Base-by-base conservation (phyloP, 169 alveolate genomes). In the Eimeria sp. region DNA sequence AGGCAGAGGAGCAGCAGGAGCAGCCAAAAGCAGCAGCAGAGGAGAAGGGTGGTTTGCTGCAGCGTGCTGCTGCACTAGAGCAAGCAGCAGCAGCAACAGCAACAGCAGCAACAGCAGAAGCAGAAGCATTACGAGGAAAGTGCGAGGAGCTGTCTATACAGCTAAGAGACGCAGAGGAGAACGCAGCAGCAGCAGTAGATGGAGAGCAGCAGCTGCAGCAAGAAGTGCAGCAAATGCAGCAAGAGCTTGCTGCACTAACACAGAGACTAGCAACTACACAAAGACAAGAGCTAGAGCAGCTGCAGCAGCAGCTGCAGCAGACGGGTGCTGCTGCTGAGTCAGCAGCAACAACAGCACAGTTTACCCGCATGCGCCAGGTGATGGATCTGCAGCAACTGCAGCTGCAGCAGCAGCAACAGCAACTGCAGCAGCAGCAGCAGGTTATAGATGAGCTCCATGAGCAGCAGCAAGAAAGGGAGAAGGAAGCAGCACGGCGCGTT, bases 1-100 rank as follows among this genome's bases (percentile, higher is more conserved):
- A 61, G 61, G 92, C 92, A 5, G 92, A 84, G 92, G 78, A 84
- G 92, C 92, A 84, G 78, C 92, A 84, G 92, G 80, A 84, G 92
- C 78, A 30, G 92, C 92, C 58, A 61, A 76, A 34, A 14, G 76
- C 63, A 20, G 92, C 92, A 61, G 92, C 92, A 30, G 45, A 34
- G 22, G 92, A 84, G 78, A 45, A 30, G 40, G n/a, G 63, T 27
- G 92, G 3, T n/a, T 43, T 84, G 75, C 72, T 16, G 54, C 92
- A 58, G 78, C 92, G 67, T 30, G 47, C 92, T 84, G 80, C 47
- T 5, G 80, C 75, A 45, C 40, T 34, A 11, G 34, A 84, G 5
- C 27, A 25, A 49, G 72, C 27, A 45, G 72, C 67, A 34, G 78
- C 92, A 40, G 78, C 78, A 49, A 54, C 27, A 45, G 72, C 67